These are phyloP conservation scores for Penicillium fimorum DNA, from an alignment of 495 filamentous ascomycete species.

Conservation along the genomic window DNA sequence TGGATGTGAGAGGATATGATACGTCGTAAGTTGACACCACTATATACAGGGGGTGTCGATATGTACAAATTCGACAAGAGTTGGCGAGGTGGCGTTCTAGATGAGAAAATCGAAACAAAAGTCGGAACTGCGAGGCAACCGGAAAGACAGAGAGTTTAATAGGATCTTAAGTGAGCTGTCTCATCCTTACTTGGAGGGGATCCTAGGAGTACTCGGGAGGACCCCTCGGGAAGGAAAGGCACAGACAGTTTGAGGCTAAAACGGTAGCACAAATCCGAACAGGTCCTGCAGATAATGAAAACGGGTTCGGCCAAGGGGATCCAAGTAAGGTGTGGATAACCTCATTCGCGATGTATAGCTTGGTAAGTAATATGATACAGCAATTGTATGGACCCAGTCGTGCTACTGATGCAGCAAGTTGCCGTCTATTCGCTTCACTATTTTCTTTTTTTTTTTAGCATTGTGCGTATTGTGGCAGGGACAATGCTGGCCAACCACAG, in stretches of 20 bases:
- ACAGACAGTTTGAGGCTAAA: constrained; percentile 24
- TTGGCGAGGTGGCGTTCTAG: constrained; percentile 8
- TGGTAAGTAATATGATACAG: constrained; percentile 29
- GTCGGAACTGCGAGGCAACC: constrained; percentile 19
- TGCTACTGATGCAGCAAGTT: neutral
- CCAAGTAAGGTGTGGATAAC: constrained; percentile 7
- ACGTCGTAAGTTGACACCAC: constrained; percentile 13
- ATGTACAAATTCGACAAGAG: constrained; percentile 18
- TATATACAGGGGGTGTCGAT: constrained; percentile 25
- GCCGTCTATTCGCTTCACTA: no score
- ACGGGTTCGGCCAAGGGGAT: constrained; percentile 7
- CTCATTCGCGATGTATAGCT: constrained; percentile 9
- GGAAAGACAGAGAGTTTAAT: constrained; percentile 20
- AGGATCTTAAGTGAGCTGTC: constrained; percentile 24
- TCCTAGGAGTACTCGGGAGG: constrained; percentile 1
- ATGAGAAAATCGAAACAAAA: constrained; percentile 8
- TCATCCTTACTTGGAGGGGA: constrained; percentile 13
- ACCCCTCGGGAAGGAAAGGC: constrained; percentile 17
- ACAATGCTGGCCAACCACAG: constrained; percentile 1
- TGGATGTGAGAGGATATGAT: constrained; percentile 5
- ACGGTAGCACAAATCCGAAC: constrained; percentile 9
- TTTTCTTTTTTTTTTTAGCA: neutral
- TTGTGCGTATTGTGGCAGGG: neutral
- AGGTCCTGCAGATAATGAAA: constrained; percentile 6
- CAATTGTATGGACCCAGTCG: neutral